Evolutionary conservation across 2,329 filamentous ascomycete genomes (phyloP), one percentile per base, ranked within the genome.

Genomic region (Colletotrichum eremochloae): DNA sequence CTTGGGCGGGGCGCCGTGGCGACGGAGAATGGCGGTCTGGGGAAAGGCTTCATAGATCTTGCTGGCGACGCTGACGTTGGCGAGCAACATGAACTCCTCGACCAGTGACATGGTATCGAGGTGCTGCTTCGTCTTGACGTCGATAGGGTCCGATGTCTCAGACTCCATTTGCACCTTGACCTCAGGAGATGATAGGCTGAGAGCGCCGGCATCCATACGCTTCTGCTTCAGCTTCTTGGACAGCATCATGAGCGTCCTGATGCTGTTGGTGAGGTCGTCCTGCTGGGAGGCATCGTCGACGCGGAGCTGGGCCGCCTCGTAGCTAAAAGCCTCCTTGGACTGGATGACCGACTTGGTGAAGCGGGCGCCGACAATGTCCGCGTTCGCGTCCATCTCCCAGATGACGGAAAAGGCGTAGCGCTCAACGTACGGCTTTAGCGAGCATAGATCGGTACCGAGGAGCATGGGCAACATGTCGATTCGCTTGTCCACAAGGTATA

Each of bases 401-500:
- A 96, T 84, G 9, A 92, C 92, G 0, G 93, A 96, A 80, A 96
- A 96, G 38, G 94, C 94, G 79, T 91, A 96, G 12, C 94, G 93
- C 84, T 99, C 96, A n/a, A 99, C 95, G 77, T 98, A 96, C 0
- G 96, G 96, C 82, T 98, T 98, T 29, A 99, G 86, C 0, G 96
- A 99, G 84, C 96, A 99, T 1, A 99, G 87, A 78, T 99, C 95
- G 0, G 96, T 99, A 70, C 96, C 96, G 15, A 99, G 91, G 42
- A 99, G 91, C 88, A 95, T 95, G 1, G 97, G 97, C 81, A 99
- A 88, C 97, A 99, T 99, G 85, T 99, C 97, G 78, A 99, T 99
- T 77, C 96, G 95, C 87, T 99, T 99, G 83, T 99, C 96, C 3
- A 99, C 96, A 20, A 99, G 87, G 80, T 99, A 99, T 38, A 99